These are phyloP conservation scores for Lentinula novae-zelandiae DNA, from an alignment of 1,284 basidiomycete genomes.

Conservation along the genomic window DNA sequence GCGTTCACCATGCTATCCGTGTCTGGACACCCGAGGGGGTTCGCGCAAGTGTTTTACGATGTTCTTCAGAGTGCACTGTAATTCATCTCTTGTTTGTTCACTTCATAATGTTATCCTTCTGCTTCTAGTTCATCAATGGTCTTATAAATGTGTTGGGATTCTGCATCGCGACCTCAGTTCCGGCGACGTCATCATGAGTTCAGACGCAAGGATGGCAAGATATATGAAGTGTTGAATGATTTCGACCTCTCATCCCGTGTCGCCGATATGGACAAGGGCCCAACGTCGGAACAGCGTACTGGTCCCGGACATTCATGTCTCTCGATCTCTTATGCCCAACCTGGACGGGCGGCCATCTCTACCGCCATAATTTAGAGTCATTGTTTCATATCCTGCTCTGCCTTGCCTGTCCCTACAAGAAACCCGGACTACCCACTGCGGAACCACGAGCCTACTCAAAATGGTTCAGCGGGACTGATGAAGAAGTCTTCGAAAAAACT, in stretches of 20 bases:
- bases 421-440: neutral
- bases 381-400: constrained; percentile 6
- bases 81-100: neutral
- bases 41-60: constrained; percentile 6
- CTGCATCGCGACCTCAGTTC: constrained; percentile 11
- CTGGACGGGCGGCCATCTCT: neutral
- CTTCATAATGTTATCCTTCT: neutral
- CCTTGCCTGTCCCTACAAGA: neutral
- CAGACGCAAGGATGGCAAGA: neutral
- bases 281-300: neutral
- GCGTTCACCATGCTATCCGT: too few species aligned
- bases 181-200: neutral
- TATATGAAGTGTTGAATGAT: constrained; percentile 8
- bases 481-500: neutral
- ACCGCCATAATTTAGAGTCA: constrained; percentile 6
- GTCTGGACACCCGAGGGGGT: neutral
- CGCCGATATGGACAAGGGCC: too few species aligned
- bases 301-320: constrained; percentile 6
- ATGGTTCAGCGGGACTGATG: neutral
- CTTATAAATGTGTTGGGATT: neutral
- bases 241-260: neutral
- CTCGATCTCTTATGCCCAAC: neutral
- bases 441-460: neutral
- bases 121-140: constrained; percentile 2
- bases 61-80: neutral